phyloP scores from a whole-genome alignment of 441 rosid species.

The Theobroma grandiflorum region DNA sequence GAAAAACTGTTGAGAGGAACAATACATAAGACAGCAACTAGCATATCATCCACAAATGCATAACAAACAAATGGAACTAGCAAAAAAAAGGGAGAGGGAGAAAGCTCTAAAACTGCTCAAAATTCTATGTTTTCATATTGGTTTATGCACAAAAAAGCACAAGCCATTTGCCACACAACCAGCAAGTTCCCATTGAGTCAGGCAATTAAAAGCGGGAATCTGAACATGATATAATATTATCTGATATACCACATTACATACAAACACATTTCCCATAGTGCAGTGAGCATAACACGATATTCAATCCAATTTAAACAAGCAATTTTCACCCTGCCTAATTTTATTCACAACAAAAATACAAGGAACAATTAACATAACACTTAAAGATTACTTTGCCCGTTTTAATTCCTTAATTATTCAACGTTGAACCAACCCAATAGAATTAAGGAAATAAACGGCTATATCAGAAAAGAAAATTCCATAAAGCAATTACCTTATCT shows the following conservation, averaged over 20 bases:
- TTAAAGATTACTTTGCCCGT: not conserved
- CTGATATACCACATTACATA: not conserved
- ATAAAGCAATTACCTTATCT: conserved; percentile 64
- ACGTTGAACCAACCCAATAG: not conserved
- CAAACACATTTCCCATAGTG: not conserved
- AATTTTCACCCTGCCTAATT: not conserved
- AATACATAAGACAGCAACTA: not conserved
- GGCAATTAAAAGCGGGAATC: not conserved
- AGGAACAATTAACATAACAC: not conserved
- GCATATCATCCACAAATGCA: not conserved
- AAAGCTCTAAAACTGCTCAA: not conserved
- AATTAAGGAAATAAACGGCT: not conserved
- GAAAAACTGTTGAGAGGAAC: not conserved
- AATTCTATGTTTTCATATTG: no score
- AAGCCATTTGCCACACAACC: not conserved
- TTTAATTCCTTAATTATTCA: not conserved
- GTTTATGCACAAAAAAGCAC: not conserved
- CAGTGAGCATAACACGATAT: not conserved
- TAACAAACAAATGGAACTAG: not conserved
- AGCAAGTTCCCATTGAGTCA: not conserved
- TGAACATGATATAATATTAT: not conserved
- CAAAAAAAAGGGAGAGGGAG: no score
- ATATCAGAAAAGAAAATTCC: not conserved
- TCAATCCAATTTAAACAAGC: not conserved
- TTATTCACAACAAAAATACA: not conserved